phyloP scores from a whole-genome alignment of 495 filamentous ascomycete species.

The Podospora pseudopauciseta region DNA sequence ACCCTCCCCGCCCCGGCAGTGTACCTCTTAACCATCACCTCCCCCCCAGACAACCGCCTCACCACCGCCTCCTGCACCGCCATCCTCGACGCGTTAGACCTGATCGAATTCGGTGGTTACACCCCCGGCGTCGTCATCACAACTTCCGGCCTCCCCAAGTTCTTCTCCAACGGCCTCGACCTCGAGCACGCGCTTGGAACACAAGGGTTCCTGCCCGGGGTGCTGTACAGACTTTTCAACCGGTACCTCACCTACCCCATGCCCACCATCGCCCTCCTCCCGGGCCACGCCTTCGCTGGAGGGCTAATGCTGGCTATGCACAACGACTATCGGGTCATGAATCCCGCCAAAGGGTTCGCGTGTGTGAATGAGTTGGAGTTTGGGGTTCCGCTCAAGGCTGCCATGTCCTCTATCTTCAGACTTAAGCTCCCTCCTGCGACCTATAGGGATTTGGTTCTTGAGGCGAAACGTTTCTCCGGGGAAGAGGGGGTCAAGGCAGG shows the following conservation, averaged over 20 bases:
- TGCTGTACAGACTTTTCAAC: slow-evolving; percentile 56
- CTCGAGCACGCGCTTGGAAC: slow-evolving; percentile 51
- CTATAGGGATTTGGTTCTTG: slow-evolving; percentile 64
- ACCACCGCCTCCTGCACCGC: slow-evolving; percentile 62
- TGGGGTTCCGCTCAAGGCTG: slow-evolving; percentile 63
- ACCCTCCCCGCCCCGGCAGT: slow-evolving; percentile 54
- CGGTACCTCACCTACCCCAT: slow-evolving; percentile 72
- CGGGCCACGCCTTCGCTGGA: slow-evolving; percentile 79
- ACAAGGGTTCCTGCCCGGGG: slow-evolving; percentile 51
- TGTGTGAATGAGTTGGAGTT: slow-evolving; percentile 80
- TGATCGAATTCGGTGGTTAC: slow-evolving; percentile 61
- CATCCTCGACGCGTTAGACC: slow-evolving; percentile 64
- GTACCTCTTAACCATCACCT: slow-evolving; percentile 71
- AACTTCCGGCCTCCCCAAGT: slow-evolving; percentile 69
- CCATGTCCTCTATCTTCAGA: slow-evolving; percentile 72
- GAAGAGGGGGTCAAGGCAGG: slow-evolving; percentile 58
- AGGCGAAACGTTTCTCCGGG: slow-evolving; percentile 62
- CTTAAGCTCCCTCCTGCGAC: slow-evolving; percentile 56
- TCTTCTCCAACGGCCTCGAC: slow-evolving; percentile 80
- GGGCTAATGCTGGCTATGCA: slow-evolving; percentile 80
- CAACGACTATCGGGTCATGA: slow-evolving; percentile 78
- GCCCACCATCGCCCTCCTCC: slow-evolving; percentile 74
- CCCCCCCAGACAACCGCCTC: slow-evolving; percentile 71
- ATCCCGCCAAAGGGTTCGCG: slow-evolving; percentile 60
- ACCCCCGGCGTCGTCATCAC: slow-evolving; percentile 69